These are phyloP conservation scores for Globisporangium solare DNA, from an alignment of 352 stramenopile genomes.

Conservation along the genomic window DNA sequence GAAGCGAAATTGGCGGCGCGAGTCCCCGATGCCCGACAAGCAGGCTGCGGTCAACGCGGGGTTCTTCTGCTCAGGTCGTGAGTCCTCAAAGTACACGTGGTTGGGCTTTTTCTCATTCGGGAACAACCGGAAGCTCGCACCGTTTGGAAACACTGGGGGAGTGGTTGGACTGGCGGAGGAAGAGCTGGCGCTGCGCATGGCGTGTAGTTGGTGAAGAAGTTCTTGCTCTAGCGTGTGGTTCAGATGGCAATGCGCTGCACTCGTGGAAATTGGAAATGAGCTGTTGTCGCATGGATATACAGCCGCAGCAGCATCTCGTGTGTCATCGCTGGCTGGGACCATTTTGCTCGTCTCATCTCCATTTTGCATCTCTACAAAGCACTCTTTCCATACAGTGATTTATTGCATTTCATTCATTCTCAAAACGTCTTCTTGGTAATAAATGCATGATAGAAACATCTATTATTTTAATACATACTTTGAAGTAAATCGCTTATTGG, in stretches of 20 bases:
- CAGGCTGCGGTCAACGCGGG: conserved; percentile 26
- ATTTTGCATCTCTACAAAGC: too few species aligned
- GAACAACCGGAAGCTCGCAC: conserved; percentile 15
- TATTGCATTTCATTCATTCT: too few species aligned
- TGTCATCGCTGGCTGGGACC: too few species aligned
- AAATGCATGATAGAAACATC: too few species aligned
- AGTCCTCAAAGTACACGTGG: conserved; percentile 39
- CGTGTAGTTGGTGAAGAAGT: not conserved
- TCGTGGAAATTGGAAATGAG: not conserved
- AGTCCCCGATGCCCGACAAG: conserved; percentile 37
- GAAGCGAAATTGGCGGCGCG: conserved; percentile 32
- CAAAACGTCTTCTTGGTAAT: too few species aligned
- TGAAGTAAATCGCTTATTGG: too few species aligned
- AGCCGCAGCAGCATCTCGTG: not conserved
- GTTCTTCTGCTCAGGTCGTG: conserved; percentile 14
- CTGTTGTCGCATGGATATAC: not conserved
- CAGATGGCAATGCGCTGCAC: not conserved
- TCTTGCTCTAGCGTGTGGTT: not conserved
- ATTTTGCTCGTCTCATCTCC: too few species aligned
- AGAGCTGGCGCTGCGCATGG: not conserved
- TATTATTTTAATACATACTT: too few species aligned
- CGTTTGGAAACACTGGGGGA: conserved; percentile 23
- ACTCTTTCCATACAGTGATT: too few species aligned
- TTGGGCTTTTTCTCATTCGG: conserved; percentile 1
- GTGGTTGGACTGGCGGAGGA: not conserved